Evolutionary conservation across 2,329 filamentous ascomycete genomes (phyloP).

Genomic region (Fusarium pininemorale): DNA sequence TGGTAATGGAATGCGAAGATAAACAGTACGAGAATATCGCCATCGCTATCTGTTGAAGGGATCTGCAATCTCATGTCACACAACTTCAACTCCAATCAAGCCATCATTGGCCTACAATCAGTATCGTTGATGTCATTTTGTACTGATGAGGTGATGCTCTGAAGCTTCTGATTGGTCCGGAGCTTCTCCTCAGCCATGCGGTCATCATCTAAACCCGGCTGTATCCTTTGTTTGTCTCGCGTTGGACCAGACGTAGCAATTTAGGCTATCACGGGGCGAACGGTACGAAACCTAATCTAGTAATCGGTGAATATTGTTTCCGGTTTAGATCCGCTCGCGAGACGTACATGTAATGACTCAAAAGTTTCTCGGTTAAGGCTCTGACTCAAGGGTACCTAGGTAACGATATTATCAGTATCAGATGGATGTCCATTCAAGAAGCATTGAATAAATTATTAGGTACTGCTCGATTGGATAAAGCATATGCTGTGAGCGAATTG

Average conservation of each 20-base stretch:
- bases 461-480: accelerated
- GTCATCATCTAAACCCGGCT: not conserved
- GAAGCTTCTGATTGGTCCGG: not conserved
- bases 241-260: not conserved
- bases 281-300: not conserved
- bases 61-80: not conserved
- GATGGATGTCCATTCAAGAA: too few species aligned
- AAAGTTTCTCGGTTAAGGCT: not conserved
- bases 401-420: not conserved
- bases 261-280: not conserved
- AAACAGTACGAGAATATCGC: not conserved
- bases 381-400: not conserved
- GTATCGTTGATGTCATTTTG: conserved; percentile 28
- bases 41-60: not conserved
- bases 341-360: not conserved
- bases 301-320: not conserved
- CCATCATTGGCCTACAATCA: not conserved
- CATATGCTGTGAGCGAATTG: accelerated
- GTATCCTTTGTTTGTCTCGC: not conserved
- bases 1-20: not conserved
- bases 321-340: not conserved
- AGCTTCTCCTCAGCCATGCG: not conserved
- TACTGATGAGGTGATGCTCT: not conserved
- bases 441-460: too few species aligned
- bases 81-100: not conserved